These are phyloP conservation scores for Sarocladium oryzae DNA, from an alignment of 2,329 filamentous ascomycete genomes.

Conservation along the genomic window DNA sequence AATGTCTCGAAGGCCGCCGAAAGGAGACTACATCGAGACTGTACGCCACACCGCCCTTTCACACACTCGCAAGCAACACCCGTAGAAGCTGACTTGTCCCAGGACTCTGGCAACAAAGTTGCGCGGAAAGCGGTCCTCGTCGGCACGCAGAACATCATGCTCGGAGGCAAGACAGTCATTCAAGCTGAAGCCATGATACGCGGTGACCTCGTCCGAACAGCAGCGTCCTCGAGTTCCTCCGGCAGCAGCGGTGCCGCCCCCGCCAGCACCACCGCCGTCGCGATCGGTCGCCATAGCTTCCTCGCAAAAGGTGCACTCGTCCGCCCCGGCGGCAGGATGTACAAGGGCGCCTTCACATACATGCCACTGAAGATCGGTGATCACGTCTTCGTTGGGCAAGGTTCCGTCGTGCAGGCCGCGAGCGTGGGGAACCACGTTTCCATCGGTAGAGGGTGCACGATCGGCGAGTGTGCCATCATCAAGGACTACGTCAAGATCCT, in stretches of 20 bases:
- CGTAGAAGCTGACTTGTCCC: slow-evolving; percentile 9
- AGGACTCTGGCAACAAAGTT: slow-evolving; percentile 99
- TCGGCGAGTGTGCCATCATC: slow-evolving; percentile 84
- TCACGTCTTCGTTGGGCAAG: slow-evolving; percentile 76
- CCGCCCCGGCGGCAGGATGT: slow-evolving; percentile 74
- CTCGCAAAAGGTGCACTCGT: slow-evolving; percentile 72
- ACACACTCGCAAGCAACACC: not conserved
- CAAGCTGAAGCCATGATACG: slow-evolving; percentile 92
- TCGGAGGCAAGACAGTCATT: slow-evolving; percentile 92
- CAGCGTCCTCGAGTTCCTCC: slow-evolving; percentile 35
- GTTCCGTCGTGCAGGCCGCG: slow-evolving; percentile 74
- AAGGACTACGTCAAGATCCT: slow-evolving; percentile 90
- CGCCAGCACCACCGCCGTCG: slow-evolving; percentile 61
- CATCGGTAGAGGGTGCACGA: slow-evolving; percentile 68
- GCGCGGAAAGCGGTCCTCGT: slow-evolving; percentile 86
- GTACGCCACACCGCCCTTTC: slow-evolving; percentile 37
- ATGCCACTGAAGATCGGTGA: slow-evolving; percentile 90
- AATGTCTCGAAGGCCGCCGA: slow-evolving; percentile 72
- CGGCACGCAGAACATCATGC: slow-evolving; percentile 95
- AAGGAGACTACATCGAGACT: slow-evolving; percentile 95
- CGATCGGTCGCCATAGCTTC: slow-evolving; percentile 87
- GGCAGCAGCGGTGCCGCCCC: slow-evolving; percentile 31
- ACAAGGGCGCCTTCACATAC: slow-evolving; percentile 72
- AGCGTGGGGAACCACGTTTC: slow-evolving; percentile 79
- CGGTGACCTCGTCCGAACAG: slow-evolving; percentile 70